Base-by-base conservation (phyloP, 345 rosid genomes). In the Euphorbia tirucalli region DNA sequence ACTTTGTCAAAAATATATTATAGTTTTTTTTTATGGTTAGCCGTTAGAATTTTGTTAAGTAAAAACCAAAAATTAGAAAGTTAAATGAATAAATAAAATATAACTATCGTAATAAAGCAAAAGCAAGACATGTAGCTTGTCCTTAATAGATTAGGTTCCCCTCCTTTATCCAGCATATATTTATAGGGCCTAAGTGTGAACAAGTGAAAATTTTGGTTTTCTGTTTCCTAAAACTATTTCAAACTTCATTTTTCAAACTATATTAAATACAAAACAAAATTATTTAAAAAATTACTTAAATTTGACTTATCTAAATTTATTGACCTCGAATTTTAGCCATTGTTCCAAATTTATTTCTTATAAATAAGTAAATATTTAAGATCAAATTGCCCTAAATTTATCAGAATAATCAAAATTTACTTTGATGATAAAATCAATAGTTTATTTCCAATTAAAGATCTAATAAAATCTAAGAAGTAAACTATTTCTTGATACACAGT, bases 111-210 rank as follows among this genome's bases (percentile, higher is more conserved):
- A 44, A 65, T 30, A 70, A 59, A 59, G 63, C 41, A 59, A 59
- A 59, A 59, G 39, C 39, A 30, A 28, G 35, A 28, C 21, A 61
- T 10, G 35, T 19, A 18, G 57, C 74, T 63, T 15, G 55, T 67
- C 76, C 62, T 3, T 35, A 74, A 69, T 71, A 68, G 66, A 69
- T n/a, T 35, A 35, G 64, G 65, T 22, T 72, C 22, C 37, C 68
- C 61, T 39, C 69, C 68, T 75, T 15, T 49, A 39, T 61, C 61
- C 43, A 41, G 55, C 57, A 46, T 56, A 30, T 30, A 43, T 32
- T 21, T 18, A 74, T 65, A 69, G 77, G 66, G 49, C 27, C 80
- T 73, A 70, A 65, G 82, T 81, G 84, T 81, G 84, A 81, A 78
- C 71, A 75, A 69, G 54, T 31, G 70, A 62, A 71, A 71, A 24